Evolutionary conservation across 345 rosid genomes (phyloP), one percentile per base, ranked within the genome.

Genomic region (Cochlearia excelsa): DNA sequence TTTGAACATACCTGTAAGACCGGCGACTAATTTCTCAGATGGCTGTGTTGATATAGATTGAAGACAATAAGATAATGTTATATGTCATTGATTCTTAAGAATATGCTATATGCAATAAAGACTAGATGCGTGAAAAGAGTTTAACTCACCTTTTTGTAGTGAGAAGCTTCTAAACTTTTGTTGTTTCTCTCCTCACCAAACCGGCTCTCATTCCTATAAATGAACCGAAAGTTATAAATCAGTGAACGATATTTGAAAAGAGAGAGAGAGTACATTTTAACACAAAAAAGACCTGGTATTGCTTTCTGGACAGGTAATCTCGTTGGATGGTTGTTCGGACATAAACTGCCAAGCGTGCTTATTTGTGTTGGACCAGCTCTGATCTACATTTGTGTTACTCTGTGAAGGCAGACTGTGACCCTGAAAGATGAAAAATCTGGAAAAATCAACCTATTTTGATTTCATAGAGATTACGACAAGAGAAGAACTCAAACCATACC

Each of bases 241-340:
- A 47, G 23, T 26, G 30, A 40, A 26, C 26, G 26, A 48, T 41
- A 31, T 48, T 7, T 40, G 10, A 16, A 16, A 16, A 16, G 23
- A n/a, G 10, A 10, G 38, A 42, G n/a, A 49, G 1, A 44, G 11
- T 10, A 45, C 9, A 26, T 45, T 8, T 40, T 4, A 30, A 53
- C 40, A 8, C 43, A 57, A 33, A 54, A 8, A 45, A 10, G 27
- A 90, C 97, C 90, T 90, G 85, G 44, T 83, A 60, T 72, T 82
- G 66, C 61, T 63, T 56, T 65, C 76, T 41, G 74, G 66, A 38
- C 75, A 53, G 63, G 75, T 59, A 53, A 72, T 42, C 65, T 38
- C 78, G 44, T 61, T 80, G 46, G 62, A 54, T 34, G 81, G 76
- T 26, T 77, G 64, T 59, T 79, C 83, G 46, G 79, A 67, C 34